Conservation (phyloP, 2,329 filamentous ascomycete genomes). For the Elsinoe australis region DNA sequence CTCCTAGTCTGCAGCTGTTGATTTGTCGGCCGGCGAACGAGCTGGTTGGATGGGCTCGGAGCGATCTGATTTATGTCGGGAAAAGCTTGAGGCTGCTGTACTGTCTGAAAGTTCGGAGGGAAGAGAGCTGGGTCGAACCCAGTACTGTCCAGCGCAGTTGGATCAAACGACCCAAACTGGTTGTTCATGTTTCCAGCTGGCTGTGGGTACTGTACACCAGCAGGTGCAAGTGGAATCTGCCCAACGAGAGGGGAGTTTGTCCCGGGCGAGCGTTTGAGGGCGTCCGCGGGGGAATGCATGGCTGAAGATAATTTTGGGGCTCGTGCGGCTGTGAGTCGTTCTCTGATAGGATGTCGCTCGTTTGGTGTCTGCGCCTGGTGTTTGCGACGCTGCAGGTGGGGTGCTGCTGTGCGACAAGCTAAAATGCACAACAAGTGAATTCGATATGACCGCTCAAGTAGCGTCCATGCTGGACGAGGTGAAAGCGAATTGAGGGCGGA, state of each 20-base stretch:
- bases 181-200: constrained; percentile 24
- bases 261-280: constrained; percentile 10
- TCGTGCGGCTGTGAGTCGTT: not conserved
- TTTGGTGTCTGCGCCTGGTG: constrained; percentile 1
- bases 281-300: constrained; percentile 14
- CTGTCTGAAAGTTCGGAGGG: constrained; percentile 7
- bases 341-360: not conserved
- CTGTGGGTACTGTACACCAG: constrained; percentile 4
- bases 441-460: not conserved
- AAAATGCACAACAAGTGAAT: not conserved
- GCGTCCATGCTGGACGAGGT: not conserved
- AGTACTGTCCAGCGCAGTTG: constrained; percentile 10
- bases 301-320: not conserved
- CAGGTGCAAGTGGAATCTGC: constrained; percentile 6
- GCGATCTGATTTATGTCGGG: constrained; percentile 19
- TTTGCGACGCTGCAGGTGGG: not conserved
- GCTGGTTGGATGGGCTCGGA: constrained; percentile 33
- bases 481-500: not conserved
- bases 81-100: constrained; percentile 14
- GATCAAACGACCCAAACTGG: constrained; percentile 1
- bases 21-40: constrained; percentile 41
- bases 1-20: constrained; percentile 39
- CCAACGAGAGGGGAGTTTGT: constrained; percentile 7
- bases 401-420: not conserved
- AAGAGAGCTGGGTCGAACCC: constrained; percentile 16